Evolutionary conservation across 345 rosid genomes (phyloP).

Genomic region (Eucalyptus marginata): DNA sequence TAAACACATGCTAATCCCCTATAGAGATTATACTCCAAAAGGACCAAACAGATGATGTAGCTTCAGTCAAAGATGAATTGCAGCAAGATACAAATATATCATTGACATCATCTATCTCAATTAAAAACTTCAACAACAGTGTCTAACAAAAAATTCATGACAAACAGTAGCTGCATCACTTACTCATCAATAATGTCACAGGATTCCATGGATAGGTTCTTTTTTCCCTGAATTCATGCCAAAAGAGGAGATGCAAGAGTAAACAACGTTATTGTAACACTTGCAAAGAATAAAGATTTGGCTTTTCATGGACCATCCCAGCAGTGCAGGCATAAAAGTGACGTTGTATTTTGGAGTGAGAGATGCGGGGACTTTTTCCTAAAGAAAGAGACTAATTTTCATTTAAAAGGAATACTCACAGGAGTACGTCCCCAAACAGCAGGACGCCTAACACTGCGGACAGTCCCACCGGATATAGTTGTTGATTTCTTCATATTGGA

Average conservation of each 20-base stretch:
- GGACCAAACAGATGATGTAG: not conserved
- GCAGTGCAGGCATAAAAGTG: not conserved
- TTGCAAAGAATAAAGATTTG: not conserved
- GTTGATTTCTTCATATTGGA: slow-evolving; percentile 23
- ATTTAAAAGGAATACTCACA: slow-evolving; percentile 35
- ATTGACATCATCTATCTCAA: not conserved
- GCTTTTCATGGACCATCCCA: not conserved
- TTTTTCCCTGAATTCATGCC: slow-evolving; percentile 50
- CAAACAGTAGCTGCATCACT: slow-evolving; percentile 19
- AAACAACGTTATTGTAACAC: not conserved
- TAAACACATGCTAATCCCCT: not conserved
- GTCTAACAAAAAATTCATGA: not conserved
- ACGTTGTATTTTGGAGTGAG: not conserved
- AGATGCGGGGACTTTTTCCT: not conserved
- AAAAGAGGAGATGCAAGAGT: not conserved
- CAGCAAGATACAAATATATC: not conserved
- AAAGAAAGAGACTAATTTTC: not conserved
- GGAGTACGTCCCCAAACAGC: slow-evolving; percentile 52
- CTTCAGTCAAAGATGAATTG: not conserved
- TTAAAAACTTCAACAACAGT: not conserved
- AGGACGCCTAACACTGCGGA: slow-evolving; percentile 12
- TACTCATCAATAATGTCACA: slow-evolving; percentile 50
- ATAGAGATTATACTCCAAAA: not conserved
- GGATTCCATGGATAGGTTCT: slow-evolving; percentile 75
- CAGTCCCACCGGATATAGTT: slow-evolving; percentile 23